These are phyloP conservation scores for Metschnikowia cerradonensis DNA, from an alignment of 805 yeast genomes.

Conservation along the genomic window DNA sequence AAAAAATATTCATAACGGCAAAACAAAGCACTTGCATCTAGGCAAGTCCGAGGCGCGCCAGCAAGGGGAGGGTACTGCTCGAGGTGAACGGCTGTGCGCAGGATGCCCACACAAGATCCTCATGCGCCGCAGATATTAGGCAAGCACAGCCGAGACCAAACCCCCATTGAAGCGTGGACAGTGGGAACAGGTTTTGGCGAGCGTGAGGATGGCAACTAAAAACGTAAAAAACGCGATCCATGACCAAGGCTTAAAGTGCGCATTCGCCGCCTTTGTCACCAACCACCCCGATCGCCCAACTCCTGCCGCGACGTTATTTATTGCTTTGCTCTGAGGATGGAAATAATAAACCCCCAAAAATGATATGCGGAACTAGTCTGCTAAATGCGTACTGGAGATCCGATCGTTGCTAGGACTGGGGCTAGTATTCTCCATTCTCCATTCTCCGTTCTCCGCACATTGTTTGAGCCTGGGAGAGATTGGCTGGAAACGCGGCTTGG, in stretches of 20 bases:
- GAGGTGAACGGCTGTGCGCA: slow-evolving; percentile 2
- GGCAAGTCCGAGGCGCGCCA: slow-evolving; percentile 6
- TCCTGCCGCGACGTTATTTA: neutral
- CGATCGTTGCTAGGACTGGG: neutral
- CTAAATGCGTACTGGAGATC: neutral
- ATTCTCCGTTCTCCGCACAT: neutral
- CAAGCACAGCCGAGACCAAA: neutral
- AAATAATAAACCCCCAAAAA: neutral
- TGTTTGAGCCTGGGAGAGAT: too few relatives aligned
- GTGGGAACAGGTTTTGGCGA: neutral
- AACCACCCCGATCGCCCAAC: neutral
- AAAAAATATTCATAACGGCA: slow-evolving; percentile 4
- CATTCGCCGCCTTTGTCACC: neutral
- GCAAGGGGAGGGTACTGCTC: slow-evolving; percentile 1
- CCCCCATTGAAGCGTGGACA: neutral
- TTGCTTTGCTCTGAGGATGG: neutral
- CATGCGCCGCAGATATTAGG: neutral
- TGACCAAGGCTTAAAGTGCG: neutral
- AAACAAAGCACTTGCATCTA: slow-evolving; percentile 4
- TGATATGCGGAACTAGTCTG: neutral
- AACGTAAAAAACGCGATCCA: neutral
- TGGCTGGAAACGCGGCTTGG: neutral
- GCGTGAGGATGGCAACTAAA: neutral
- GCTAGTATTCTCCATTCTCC: neutral
- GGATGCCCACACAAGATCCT: neutral